Conservation (phyloP, 495 filamentous ascomycete species). For the Neurospora sublineolata region DNA sequence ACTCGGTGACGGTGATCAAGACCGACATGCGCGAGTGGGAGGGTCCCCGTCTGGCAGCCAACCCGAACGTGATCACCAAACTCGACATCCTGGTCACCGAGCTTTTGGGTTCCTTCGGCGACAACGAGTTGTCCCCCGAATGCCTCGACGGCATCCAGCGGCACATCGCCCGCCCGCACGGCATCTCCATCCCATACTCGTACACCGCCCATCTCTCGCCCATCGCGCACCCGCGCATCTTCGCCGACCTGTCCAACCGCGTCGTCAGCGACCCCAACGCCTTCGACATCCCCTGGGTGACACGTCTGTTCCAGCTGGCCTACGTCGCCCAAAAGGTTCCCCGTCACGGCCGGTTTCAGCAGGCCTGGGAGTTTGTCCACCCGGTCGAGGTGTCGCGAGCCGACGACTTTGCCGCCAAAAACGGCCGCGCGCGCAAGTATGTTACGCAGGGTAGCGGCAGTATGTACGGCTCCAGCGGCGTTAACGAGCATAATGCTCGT, state of each 20-base stretch:
- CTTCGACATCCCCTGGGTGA: conserved; percentile 83
- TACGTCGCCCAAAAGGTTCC: conserved; percentile 52
- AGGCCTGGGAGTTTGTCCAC: conserved; percentile 57
- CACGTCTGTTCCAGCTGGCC: conserved; percentile 81
- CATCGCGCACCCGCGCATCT: conserved; percentile 77
- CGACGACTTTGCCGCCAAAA: conserved; percentile 36
- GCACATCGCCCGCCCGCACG: conserved; percentile 57
- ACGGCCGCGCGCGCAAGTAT: conserved; percentile 37
- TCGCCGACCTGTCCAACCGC: conserved; percentile 62
- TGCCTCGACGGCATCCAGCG: conserved; percentile 55
- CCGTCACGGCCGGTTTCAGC: conserved; percentile 47
- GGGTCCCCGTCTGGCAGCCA: conserved; percentile 40
- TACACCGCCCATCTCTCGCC: conserved; percentile 90
- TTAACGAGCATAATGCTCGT: conserved; percentile 82
- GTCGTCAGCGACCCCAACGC: conserved; percentile 51
- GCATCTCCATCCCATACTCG: conserved; percentile 84
- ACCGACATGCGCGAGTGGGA: conserved; percentile 97
- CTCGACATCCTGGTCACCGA: conserved; percentile 94
- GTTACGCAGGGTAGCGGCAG: conserved; percentile 45
- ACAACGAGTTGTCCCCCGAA: conserved; percentile 85
- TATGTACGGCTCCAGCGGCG: conserved; percentile 45
- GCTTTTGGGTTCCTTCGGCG: conserved; percentile 82
- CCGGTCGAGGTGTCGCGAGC: conserved; percentile 39
- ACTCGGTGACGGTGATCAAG: conserved; percentile 71
- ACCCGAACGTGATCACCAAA: conserved; percentile 32